Conservation (phyloP, 306 rosid species). For the Citrullus mucosospermus region DNA sequence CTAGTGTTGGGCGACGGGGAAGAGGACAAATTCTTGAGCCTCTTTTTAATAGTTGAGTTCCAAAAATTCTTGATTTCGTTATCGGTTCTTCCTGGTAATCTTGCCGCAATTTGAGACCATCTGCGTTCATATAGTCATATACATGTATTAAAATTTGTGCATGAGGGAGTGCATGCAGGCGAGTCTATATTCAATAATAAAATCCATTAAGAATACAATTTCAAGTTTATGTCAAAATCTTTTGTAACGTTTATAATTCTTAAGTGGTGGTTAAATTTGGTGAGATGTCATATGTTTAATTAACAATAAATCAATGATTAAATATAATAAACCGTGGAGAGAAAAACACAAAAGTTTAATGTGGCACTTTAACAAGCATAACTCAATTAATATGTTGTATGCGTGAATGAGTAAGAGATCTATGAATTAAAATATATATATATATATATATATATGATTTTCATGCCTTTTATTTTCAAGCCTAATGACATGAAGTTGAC, state of each 20-base stretch:
- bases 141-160: neutral
- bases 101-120: constrained; percentile 98
- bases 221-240: neutral
- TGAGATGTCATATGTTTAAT: neutral
- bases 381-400: too few relatives aligned
- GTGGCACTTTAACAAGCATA: neutral
- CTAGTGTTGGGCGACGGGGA: constrained; percentile 49
- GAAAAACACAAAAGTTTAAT: neutral
- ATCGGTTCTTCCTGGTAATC: constrained; percentile 84
- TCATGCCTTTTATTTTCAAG: neutral
- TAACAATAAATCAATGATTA: neutral
- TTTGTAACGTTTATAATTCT: neutral
- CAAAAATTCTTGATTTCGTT: constrained; percentile 92
- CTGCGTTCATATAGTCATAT: constrained; percentile 17
- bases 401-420: too few relatives aligned
- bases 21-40: constrained; percentile 56
- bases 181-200: neutral
- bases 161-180: neutral
- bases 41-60: constrained; percentile 92
- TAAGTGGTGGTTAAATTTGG: neutral
- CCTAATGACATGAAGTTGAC: neutral
- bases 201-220: neutral
- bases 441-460: too few relatives aligned
- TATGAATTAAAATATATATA: too few relatives aligned
- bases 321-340: neutral